These are phyloP conservation scores for Penicillium sclerotiorum DNA, from an alignment of 2,329 filamentous ascomycete genomes.

Conservation along the genomic window DNA sequence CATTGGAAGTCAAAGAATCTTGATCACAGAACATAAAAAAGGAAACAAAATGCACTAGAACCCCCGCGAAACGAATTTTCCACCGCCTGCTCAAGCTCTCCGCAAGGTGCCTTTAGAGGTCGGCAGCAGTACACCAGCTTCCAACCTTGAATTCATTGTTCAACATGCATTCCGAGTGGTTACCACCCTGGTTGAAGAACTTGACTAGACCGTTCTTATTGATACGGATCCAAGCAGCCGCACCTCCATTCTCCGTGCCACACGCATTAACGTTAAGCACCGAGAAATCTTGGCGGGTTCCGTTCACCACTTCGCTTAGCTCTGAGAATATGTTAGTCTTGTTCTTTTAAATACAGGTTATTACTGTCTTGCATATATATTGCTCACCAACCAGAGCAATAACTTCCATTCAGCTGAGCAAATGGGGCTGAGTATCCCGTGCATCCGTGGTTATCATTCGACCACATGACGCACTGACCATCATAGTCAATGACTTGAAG, in stretches of 20 bases:
- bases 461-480: slow-evolving; percentile 5
- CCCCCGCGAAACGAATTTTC: too few relatives aligned
- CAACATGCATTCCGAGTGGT: slow-evolving; percentile 6
- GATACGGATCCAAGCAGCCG: slow-evolving; percentile 11
- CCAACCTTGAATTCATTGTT: slow-evolving; percentile 10
- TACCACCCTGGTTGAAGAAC: slow-evolving; percentile 13
- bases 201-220: slow-evolving; percentile 8
- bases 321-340: slow-evolving; percentile 1
- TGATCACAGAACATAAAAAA: too few relatives aligned
- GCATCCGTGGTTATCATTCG: slow-evolving; percentile 5
- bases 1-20: too few relatives aligned
- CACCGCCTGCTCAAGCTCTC: too few relatives aligned
- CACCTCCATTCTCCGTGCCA: slow-evolving; percentile 6
- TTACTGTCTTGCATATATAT: too few relatives aligned
- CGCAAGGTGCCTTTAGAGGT: too few relatives aligned
- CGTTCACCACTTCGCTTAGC: slow-evolving; percentile 4
- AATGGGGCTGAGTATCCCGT: slow-evolving; percentile 9
- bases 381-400: slow-evolving; percentile 6
- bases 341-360: background rate
- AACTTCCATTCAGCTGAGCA: slow-evolving; percentile 2
- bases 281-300: slow-evolving; percentile 1
- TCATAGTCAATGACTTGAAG: slow-evolving; percentile 5
- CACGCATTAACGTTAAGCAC: slow-evolving; percentile 3
- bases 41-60: too few relatives aligned
- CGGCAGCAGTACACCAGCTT: slow-evolving; percentile 7